These are phyloP conservation scores for Verticillium longisporum DNA, from an alignment of 2,329 filamentous ascomycete genomes.

Conservation along the genomic window DNA sequence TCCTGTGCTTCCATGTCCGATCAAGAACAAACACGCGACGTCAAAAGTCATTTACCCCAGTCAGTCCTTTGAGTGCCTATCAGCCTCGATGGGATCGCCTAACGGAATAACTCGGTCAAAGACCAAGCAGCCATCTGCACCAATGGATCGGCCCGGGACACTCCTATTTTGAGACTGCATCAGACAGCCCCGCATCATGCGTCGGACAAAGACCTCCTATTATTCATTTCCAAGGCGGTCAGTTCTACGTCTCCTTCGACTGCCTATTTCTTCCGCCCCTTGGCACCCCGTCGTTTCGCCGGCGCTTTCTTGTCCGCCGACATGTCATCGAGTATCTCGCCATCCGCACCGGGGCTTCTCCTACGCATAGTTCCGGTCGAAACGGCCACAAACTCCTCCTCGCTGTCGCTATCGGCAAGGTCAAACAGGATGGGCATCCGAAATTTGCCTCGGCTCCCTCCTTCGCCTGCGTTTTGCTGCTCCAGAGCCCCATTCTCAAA, in stretches of 20 bases:
- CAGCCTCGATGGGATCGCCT: neutral
- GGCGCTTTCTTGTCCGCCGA: conserved; percentile 33
- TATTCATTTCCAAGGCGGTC: neutral
- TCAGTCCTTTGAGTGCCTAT: neutral
- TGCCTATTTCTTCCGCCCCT: conserved; percentile 32
- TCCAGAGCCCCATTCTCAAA: conserved; percentile 46
- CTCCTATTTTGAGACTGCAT: neutral
- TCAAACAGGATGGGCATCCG: conserved; percentile 88
- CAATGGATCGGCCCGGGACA: neutral
- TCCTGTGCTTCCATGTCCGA: no score
- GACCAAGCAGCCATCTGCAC: neutral
- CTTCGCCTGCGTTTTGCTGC: neutral
- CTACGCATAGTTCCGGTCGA: conserved; percentile 78
- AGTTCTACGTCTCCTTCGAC: neutral
- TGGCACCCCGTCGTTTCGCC: conserved; percentile 35
- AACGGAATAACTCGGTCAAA: neutral
- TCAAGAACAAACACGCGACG: neutral
- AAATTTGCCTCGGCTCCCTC: conserved; percentile 45
- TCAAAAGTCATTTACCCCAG: neutral
- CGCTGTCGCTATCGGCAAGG: conserved; percentile 88
- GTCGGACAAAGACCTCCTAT: neutral
- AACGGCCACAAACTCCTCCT: conserved; percentile 73
- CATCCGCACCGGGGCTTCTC: conserved; percentile 70
- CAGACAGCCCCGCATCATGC: neutral
- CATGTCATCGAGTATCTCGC: conserved; percentile 50